Percentiles rank a stretch among this genome's conserved stretches.
Evolutionary conservation across 345 rosid species (phyloP).

Genomic region (Hibiscus mutabilis): DNA sequence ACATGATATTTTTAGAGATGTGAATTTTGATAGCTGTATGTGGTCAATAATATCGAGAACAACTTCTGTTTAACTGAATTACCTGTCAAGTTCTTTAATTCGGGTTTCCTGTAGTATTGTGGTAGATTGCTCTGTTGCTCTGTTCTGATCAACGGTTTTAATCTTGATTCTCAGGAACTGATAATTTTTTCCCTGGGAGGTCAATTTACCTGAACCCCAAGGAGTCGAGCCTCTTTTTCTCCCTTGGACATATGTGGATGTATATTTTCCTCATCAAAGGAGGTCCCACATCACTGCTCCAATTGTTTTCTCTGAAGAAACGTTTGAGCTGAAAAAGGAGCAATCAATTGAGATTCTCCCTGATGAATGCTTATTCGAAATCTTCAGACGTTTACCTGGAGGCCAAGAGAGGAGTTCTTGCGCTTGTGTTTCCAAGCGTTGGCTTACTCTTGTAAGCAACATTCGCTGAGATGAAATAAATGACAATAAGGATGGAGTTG

Average conservation of each 20-base stretch:
- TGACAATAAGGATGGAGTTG: conserved; percentile 11
- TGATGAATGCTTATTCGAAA: conserved; percentile 91
- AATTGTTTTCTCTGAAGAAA: conserved; percentile 42
- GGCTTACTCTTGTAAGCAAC: conserved; percentile 77
- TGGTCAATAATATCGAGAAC: too few species aligned
- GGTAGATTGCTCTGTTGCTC: neutral
- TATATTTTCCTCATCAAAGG: conserved; percentile 65
- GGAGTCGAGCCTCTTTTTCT: conserved; percentile 51
- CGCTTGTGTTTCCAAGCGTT: conserved; percentile 81
- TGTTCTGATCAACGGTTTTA: neutral
- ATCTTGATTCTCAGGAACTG: conserved; percentile 44
- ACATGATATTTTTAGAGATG: neutral
- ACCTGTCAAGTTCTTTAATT: neutral
- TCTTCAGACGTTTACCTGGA: conserved; percentile 66
- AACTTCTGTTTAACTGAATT: too few species aligned
- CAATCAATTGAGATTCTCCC: conserved; percentile 73
- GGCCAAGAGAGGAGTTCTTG: conserved; percentile 72
- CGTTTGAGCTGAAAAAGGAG: conserved; percentile 42
- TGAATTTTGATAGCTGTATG: neutral
- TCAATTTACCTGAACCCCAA: conserved; percentile 67
- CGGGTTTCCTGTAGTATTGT: neutral
- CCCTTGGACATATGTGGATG: conserved; percentile 62
- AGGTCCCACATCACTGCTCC: conserved; percentile 68
- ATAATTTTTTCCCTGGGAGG: conserved; percentile 61
- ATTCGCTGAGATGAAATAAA: conserved; percentile 56